Conservation (phyloP, 2,329 filamentous ascomycete genomes). For the Sclerotinia spermophila region DNA sequence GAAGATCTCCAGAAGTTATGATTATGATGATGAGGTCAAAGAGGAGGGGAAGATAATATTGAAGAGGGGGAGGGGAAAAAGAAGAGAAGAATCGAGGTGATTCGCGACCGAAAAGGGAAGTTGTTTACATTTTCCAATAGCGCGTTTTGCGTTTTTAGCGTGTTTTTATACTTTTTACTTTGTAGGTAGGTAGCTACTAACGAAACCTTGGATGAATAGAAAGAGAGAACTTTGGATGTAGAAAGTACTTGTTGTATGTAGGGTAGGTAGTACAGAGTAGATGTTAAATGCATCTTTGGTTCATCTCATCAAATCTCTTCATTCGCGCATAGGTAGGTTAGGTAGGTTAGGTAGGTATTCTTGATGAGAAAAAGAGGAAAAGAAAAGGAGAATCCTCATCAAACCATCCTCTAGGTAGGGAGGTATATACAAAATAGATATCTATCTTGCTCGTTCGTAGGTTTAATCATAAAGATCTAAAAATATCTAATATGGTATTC, state of each 20-base stretch:
- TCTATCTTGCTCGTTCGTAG: no score
- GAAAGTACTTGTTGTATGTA: neutral
- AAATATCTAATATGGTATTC: neutral
- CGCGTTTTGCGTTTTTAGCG: constrained; percentile 13
- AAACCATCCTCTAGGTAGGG: no score
- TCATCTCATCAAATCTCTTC: neutral
- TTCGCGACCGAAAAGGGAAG: neutral
- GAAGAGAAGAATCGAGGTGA: neutral
- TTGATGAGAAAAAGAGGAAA: neutral
- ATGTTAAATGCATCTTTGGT: neutral
- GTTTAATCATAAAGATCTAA: neutral
- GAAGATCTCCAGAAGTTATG: neutral
- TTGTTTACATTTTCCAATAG: constrained; percentile 10
- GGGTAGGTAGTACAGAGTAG: no score
- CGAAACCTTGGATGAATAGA: neutral
- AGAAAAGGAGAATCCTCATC: no score
- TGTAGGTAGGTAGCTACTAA: neutral
- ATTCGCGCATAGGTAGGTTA: neutral
- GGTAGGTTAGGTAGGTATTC: neutral
- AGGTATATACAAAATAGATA: no score
- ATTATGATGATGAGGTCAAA: neutral
- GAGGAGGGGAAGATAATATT: neutral
- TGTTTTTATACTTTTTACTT: neutral
- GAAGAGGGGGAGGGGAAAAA: neutral
- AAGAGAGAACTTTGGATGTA: neutral